These are phyloP conservation scores for Lodderomyces parapsilosis DNA, from an alignment of 1,139 yeast species.

Conservation along the genomic window DNA sequence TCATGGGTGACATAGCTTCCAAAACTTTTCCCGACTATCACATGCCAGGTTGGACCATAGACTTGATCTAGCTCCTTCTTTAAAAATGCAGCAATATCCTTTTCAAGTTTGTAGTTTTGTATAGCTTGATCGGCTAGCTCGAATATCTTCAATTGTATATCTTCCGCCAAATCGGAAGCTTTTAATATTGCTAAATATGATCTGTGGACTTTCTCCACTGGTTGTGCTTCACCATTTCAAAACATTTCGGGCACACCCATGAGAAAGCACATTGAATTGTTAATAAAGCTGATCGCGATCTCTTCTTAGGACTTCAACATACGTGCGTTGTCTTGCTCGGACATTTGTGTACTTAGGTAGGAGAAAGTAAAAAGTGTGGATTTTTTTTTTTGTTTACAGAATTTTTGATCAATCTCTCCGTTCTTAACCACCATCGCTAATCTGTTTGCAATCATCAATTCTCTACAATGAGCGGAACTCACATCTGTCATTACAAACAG, in stretches of 20 bases:
- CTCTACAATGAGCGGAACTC: too few species aligned
- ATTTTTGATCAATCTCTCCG: too few species aligned
- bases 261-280: background rate
- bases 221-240: too few species aligned
- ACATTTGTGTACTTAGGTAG: constrained; percentile 1
- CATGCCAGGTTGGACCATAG: constrained; percentile 92
- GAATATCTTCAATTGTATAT: constrained; percentile 56
- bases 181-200: constrained; percentile 37
- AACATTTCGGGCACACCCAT: too few species aligned
- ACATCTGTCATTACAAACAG: too few species aligned
- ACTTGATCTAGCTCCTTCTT: constrained; percentile 65
- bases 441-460: too few species aligned
- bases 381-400: constrained; percentile 1
- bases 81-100: constrained; percentile 78
- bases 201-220: background rate
- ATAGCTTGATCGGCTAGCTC: constrained; percentile 56
- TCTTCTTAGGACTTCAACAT: constrained; percentile 2
- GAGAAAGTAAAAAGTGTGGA: background rate
- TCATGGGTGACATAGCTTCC: constrained; percentile 94
- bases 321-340: constrained; percentile 11
- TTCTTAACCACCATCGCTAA: background rate
- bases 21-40: constrained; percentile 88
- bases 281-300: background rate
- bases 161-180: constrained; percentile 54
- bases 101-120: constrained; percentile 45